phyloP scores from a whole-genome alignment of 805 yeast species.

The Diddensiella santjacobensis region DNA sequence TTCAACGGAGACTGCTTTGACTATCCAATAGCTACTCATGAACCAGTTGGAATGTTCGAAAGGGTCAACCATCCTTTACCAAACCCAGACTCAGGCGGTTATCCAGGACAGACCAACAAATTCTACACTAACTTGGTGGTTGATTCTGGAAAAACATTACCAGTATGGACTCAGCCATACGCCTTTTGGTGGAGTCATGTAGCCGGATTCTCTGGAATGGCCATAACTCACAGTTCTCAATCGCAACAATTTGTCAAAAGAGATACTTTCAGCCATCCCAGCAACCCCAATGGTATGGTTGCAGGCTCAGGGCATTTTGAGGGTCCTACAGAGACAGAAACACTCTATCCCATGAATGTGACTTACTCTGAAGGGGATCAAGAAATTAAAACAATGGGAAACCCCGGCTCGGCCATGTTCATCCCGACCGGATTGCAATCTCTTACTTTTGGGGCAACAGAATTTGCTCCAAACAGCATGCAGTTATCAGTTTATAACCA shows the following conservation, averaged over 20 bases:
- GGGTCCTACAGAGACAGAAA: neutral
- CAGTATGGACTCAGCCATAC: constrained; percentile 79
- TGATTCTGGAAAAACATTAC: constrained; percentile 53
- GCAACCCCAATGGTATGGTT: neutral
- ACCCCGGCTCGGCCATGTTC: constrained; percentile 32
- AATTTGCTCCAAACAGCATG: constrained; percentile 4
- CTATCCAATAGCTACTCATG: neutral
- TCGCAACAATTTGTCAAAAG: neutral
- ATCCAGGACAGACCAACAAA: constrained; percentile 52
- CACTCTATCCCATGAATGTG: neutral
- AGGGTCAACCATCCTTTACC: neutral
- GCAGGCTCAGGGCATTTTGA: neutral
- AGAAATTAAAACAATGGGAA: neutral
- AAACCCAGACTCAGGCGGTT: neutral
- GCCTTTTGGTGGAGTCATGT: constrained; percentile 61
- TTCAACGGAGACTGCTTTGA: neutral
- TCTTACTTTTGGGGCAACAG: constrained; percentile 37
- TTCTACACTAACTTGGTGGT: constrained; percentile 69
- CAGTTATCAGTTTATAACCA: constrained; percentile 1
- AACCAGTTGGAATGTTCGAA: neutral
- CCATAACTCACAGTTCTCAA: neutral
- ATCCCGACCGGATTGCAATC: constrained; percentile 48
- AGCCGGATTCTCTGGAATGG: constrained; percentile 20
- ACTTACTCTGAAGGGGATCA: neutral
- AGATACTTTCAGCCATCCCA: too few relatives aligned